Evolutionary conservation across 75 land plant species (phyloP), one percentile per base, ranked within the genome.

Genomic region (Adiantum capillusveneris): DNA sequence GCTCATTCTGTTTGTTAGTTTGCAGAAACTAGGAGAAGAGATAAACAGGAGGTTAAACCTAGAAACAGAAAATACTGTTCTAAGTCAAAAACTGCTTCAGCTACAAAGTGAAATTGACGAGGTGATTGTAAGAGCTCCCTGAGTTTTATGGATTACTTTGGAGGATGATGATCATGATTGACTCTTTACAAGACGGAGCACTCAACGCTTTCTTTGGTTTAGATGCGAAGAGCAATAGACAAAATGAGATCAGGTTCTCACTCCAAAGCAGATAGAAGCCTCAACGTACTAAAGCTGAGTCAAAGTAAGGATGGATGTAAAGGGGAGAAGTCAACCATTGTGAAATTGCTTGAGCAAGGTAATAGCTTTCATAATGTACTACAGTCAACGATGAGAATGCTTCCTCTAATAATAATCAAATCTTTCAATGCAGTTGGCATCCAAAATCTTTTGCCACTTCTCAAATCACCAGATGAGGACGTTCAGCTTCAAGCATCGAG

Each of bases 301-400:
- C 81, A 81, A 45, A 57, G 52, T 14, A 70, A 44, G 60, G 85
- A 77, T 30, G 42, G 76, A 49, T 74, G 44, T 57, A 75, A 82
- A 66, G 89, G 90, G 17, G 79, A 76, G 11, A 77, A 76, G 67
- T 72, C 90, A 20, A 79, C 94, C 44, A 70, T 88, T 27, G 94
- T 83, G 17, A 88, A 82, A 58, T 81, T 88, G 34, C 85, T 88
- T 68, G 94, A 88, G 62, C 94, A 88, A 82, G 94, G 50, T 46
- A 46, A 34, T 9, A 34, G 9, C 37, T 34, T 3, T 34, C n/a
- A n/a, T n/a, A n/a, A n/a, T n/a, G n/a, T n/a, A n/a, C n/a, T n/a
- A n/a, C n/a, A n/a, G n/a, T n/a, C n/a, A n/a, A n/a, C n/a, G 43
- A 14, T 9, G 14, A 9, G 43, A 41, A 41, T 41, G 43, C 43